Conservation (phyloP, 2,329 filamentous ascomycete species). For the Aspergillus brasiliensis region DNA sequence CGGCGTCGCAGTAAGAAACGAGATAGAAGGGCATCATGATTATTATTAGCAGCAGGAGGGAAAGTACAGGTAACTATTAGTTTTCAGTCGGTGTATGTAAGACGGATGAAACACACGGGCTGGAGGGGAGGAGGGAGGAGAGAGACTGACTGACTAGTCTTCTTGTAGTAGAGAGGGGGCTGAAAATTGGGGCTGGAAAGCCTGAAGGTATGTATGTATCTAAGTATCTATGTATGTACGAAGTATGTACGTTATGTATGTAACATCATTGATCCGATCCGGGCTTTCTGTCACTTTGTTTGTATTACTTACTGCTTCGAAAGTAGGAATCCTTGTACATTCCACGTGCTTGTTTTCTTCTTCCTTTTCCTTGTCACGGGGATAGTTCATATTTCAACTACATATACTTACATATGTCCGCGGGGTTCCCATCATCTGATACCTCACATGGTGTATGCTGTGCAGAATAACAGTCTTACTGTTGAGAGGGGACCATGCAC, state of each 20-base stretch:
- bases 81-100: neutral
- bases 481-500: neutral
- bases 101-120: slow-evolving; percentile 1
- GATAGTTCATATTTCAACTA: too few species aligned
- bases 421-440: neutral
- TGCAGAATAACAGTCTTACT: too few species aligned
- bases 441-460: neutral
- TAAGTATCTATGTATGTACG: neutral
- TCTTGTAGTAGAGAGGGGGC: neutral
- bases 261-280: neutral
- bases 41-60: neutral
- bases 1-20: neutral
- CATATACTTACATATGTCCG: too few species aligned
- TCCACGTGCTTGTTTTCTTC: neutral
- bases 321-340: too few species aligned
- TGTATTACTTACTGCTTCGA: too few species aligned
- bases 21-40: neutral
- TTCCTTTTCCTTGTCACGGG: too few species aligned
- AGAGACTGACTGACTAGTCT: too few species aligned
- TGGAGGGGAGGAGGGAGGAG: neutral
- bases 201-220: neutral
- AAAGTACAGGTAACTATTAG: too few species aligned
- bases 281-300: too few species aligned
- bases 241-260: neutral
- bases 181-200: neutral